These are phyloP conservation scores for Actinomortierella ambigua DNA, from an alignment of 371 early-diverging fungal species.

Conservation along the genomic window DNA sequence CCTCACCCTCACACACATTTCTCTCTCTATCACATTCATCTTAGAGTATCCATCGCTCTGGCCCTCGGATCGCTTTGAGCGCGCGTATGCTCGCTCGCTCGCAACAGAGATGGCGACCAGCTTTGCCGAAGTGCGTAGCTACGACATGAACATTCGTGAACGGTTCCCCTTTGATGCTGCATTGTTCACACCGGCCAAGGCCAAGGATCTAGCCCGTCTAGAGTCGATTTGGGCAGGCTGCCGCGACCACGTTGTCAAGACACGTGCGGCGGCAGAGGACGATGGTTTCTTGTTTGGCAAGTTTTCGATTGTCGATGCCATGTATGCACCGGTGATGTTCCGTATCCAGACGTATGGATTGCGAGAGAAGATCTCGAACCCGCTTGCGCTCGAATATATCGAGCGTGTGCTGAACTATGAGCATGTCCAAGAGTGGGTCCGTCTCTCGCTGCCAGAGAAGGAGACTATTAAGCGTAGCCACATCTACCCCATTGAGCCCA, in stretches of 20 bases:
- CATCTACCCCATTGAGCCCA: constrained; percentile 6
- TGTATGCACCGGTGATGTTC: constrained; percentile 45
- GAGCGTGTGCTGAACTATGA: constrained; percentile 19
- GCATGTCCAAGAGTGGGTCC: constrained; percentile 36
- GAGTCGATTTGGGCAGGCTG: constrained; percentile 35
- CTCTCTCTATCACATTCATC: too few relatives aligned
- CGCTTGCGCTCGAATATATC: constrained; percentile 26
- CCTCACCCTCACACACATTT: too few relatives aligned
- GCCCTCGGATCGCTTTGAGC: constrained; percentile 37
- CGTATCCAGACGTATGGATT: constrained; percentile 24
- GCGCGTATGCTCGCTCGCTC: constrained; percentile 44
- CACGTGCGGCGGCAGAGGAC: constrained; percentile 15
- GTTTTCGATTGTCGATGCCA: constrained; percentile 45
- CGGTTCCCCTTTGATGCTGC: constrained; percentile 19
- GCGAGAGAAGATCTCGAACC: constrained; percentile 18
- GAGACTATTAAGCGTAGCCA: constrained; percentile 29
- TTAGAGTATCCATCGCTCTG: constrained; percentile 42
- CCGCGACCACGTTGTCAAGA: constrained; percentile 23
- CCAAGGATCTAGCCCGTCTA: constrained; percentile 22
- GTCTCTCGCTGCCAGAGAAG: constrained; percentile 19
- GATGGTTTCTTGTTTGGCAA: constrained; percentile 44
- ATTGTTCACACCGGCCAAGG: constrained; percentile 17
- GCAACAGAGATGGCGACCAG: constrained; percentile 45
- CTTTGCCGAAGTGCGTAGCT: constrained; percentile 25
- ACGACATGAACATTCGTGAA: constrained; percentile 38